A percentile compares a stretch with the other conserved stretches of the same genome.
phyloP scores from a whole-genome alignment of 2,329 filamentous ascomycete species.

The Lasiodiplodia sp. region DNA sequence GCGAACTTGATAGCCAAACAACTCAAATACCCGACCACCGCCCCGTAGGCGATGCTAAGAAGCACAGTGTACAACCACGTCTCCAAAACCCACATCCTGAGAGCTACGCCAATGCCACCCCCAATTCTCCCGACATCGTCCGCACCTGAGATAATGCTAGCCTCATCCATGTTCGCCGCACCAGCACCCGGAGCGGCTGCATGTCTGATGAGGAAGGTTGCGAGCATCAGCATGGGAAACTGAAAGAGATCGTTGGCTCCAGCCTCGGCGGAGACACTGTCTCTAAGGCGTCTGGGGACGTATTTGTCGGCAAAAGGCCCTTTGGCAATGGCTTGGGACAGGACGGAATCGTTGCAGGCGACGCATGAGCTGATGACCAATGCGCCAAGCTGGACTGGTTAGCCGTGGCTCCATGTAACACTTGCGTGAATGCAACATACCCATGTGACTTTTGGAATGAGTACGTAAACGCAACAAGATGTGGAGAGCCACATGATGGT shows the following conservation, averaged over 20 bases:
- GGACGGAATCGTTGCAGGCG: conserved; percentile 68
- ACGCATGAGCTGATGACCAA: conserved; percentile 68
- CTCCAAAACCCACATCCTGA: conserved; percentile 66
- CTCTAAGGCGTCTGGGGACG: conserved; percentile 63
- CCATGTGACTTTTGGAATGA: conserved; percentile 62
- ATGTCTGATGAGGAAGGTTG: conserved; percentile 64
- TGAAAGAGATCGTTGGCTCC: conserved; percentile 69
- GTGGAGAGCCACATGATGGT: conserved; percentile 68
- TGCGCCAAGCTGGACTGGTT: conserved; percentile 51
- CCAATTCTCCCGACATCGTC: background rate
- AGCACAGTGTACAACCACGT: conserved; percentile 67
- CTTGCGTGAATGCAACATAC: conserved; percentile 32
- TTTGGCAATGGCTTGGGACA: conserved; percentile 69
- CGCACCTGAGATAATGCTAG: no score
- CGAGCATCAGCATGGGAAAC: conserved; percentile 67
- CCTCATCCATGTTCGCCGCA: conserved; percentile 45
- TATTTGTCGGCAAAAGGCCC: conserved; percentile 69
- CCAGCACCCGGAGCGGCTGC: conserved; percentile 40
- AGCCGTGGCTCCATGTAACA: no score
- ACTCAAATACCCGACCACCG: conserved; percentile 57
- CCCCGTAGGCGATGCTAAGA: conserved; percentile 61
- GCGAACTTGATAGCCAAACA: conserved; percentile 56
- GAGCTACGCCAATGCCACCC: conserved; percentile 57
- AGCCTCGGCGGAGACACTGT: conserved; percentile 69
- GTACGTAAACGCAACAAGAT: conserved; percentile 62